Conservation (phyloP, 2,329 filamentous ascomycete species). For the Ambrosiella xylebori region DNA sequence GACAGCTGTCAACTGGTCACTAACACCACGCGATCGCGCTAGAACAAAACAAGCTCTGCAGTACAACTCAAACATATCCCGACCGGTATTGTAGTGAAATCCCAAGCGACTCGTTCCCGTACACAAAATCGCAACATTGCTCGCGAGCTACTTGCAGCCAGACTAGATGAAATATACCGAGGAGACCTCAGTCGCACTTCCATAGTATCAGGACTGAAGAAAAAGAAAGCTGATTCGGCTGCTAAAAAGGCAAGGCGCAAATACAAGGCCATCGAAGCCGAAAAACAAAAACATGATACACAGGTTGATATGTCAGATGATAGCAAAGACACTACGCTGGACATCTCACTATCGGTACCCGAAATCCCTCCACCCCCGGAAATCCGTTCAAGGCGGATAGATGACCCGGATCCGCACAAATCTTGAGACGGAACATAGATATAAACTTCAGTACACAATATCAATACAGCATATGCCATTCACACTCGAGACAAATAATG, state of each 20-base stretch:
- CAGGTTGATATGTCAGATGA: neutral
- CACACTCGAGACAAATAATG: neutral
- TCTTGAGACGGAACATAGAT: neutral
- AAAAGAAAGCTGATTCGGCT: slow-evolving; percentile 55
- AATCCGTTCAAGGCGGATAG: neutral
- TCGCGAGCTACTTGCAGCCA: slow-evolving; percentile 56
- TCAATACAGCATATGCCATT: neutral
- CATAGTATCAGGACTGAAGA: slow-evolving; percentile 44
- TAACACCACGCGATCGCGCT: neutral
- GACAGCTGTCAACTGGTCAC: too few relatives aligned
- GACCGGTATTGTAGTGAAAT: slow-evolving; percentile 86
- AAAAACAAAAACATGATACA: slow-evolving; percentile 19
- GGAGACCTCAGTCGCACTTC: slow-evolving; percentile 51
- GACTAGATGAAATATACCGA: slow-evolving; percentile 53
- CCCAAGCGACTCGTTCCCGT: slow-evolving; percentile 74
- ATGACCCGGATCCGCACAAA: neutral
- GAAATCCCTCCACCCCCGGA: neutral
- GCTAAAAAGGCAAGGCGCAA: slow-evolving; percentile 73
- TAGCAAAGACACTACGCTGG: neutral
- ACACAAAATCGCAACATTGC: slow-evolving; percentile 79
- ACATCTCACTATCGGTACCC: neutral
- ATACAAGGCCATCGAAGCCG: slow-evolving; percentile 44
- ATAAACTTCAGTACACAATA: neutral
- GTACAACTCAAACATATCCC: slow-evolving; percentile 84
- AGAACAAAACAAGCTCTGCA: slow-evolving; percentile 94